phyloP scores from a whole-genome alignment of 2,329 filamentous ascomycete genomes.

The Ceratocystis harringtonii region DNA sequence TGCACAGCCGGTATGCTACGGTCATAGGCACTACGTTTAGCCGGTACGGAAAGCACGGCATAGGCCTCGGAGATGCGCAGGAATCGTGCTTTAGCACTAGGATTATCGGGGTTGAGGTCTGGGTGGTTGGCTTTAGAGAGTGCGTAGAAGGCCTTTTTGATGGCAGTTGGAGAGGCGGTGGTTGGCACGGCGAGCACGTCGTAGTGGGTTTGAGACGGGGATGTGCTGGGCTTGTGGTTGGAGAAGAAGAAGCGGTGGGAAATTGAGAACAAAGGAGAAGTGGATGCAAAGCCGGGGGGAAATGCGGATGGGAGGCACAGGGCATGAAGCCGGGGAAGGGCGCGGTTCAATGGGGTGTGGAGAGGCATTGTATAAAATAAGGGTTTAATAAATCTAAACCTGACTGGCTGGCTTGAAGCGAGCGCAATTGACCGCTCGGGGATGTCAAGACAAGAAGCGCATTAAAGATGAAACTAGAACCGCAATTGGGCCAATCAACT shows the following conservation, averaged over 20 bases:
- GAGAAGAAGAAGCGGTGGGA: conserved; percentile 16
- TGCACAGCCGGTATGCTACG: conserved; percentile 30
- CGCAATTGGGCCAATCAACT: background rate
- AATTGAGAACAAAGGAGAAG: background rate
- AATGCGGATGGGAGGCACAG: background rate
- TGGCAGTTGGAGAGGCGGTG: conserved; percentile 56
- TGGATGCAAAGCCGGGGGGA: background rate
- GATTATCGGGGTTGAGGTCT: conserved; percentile 70
- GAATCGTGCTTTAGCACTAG: conserved; percentile 58
- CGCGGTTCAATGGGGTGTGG: background rate
- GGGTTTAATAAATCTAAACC: background rate
- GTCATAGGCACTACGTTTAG: conserved; percentile 71
- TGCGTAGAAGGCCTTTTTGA: conserved; percentile 87
- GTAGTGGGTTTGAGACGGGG: conserved; percentile 49
- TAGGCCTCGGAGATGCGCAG: conserved; percentile 76
- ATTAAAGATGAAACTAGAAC: background rate
- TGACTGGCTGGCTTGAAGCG: background rate
- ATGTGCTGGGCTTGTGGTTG: conserved; percentile 4
- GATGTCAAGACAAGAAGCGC: background rate
- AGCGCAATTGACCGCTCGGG: background rate
- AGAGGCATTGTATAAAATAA: background rate
- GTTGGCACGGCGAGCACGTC: conserved; percentile 59
- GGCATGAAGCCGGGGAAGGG: background rate
- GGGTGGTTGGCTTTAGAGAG: conserved; percentile 89
- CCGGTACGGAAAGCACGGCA: conserved; percentile 53